Base-by-base conservation (phyloP, 202 grass and related monocot genomes). In the Setaria viridis region DNA sequence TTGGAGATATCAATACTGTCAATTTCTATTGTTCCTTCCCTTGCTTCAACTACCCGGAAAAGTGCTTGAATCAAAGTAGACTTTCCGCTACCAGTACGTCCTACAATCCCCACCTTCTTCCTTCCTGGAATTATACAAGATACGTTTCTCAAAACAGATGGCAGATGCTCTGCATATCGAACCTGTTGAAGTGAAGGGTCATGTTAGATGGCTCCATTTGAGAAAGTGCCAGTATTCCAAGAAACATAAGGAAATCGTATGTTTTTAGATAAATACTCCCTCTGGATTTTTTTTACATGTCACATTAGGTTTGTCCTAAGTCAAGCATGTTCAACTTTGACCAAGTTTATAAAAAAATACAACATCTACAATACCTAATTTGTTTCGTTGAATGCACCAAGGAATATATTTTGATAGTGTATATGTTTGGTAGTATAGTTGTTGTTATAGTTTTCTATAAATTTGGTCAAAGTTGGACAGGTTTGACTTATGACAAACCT, bases 31-130 rank as follows among this genome's bases (percentile, higher is more conserved):
- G 84, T 91, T 25, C 95, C 95, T 81, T 82, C 72, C 78, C 91
- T 95, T 62, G 91, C 88, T 93, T 98, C 95, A 67, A 98, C 86
- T 51, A 94, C 82, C 56, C 93, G 85, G 70, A 98, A 98, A 85
- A 98, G 89, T 5, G 95, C 88, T 65, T 98, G 95, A 80, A 94
- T 98, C 53, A 98, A 84, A 71, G 95, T 98, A 79, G 95, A 95
- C 88, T 98, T 98, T 63, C 95, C 95, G 20, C 95, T 87, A 4
- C 95, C 93, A 35, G 95, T 98, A 77, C 95, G 91, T 77, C 95
- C 95, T 78, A 98, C 95, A 56, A 98, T 84, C 35, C 95, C 95
- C 30, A 98, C 86, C 20, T 95, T 98, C 86, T 92, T 98, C 75
- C 81, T 87, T 94, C 93, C 95, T 83, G 95, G 95, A 88, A 98